These are phyloP conservation scores for Linum lewisii DNA, from an alignment of 345 rosid species.

Conservation along the genomic window DNA sequence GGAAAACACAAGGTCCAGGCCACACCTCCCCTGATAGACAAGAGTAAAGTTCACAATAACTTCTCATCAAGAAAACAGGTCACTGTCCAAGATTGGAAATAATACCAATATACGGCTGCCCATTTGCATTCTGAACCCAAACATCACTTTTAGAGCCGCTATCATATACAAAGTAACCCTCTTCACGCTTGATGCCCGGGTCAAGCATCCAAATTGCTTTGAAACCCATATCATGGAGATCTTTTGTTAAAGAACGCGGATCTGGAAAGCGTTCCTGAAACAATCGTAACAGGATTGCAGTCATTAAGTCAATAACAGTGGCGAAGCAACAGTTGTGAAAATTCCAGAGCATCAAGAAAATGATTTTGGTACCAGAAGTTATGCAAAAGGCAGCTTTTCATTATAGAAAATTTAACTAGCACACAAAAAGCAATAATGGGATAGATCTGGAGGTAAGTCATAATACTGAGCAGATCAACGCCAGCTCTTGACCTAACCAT, in stretches of 20 bases:
- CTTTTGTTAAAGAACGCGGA: constrained; percentile 49
- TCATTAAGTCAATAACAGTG: background rate
- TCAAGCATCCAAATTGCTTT: constrained; percentile 97
- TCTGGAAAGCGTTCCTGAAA: constrained; percentile 59
- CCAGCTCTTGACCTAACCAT: background rate
- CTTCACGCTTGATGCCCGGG: constrained; percentile 81
- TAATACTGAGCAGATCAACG: background rate
- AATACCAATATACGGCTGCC: constrained; percentile 56
- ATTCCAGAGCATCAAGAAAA: background rate
- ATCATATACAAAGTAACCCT: constrained; percentile 56
- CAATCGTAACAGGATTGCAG: background rate
- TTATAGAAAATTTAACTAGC: background rate
- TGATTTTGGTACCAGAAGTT: background rate
- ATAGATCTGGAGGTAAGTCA: background rate
- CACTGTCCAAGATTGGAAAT: constrained; percentile 3
- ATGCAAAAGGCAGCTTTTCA: background rate
- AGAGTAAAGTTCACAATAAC: background rate
- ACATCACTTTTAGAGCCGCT: constrained; percentile 53
- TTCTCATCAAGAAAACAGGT: constrained; percentile 2
- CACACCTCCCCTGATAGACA: constrained; percentile 68
- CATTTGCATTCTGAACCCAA: constrained; percentile 65
- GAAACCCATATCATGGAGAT: constrained; percentile 57
- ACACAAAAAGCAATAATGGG: background rate
- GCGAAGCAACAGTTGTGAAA: background rate
- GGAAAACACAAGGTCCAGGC: constrained; percentile 93